Base-by-base conservation (phyloP, 768 basidiomycete species). In the Naematelia encephala region DNA sequence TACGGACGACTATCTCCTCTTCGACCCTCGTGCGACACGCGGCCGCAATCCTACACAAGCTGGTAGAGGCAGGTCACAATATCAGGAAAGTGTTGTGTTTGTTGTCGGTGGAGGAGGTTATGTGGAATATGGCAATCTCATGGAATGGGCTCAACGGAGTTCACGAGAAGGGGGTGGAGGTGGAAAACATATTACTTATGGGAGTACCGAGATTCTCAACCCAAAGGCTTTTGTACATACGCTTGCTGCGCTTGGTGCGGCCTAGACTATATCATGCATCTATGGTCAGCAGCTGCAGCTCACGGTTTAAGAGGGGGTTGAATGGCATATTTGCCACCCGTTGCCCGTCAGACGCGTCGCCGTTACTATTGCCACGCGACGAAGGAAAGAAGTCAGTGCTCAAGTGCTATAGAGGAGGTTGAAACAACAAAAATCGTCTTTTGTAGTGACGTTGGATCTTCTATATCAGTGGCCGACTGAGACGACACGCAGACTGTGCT, bases 91-190 rank as follows among this genome's bases (percentile, higher is more conserved):
- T 13, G 84, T 90, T 70, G 87, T 99, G 2, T 99, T 99, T 67
- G 81, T 97, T 27, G 93, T 99, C 2, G 96, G 96, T 5, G 96
- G 96, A 1, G 96, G 92, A 3, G 89, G 92, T 14, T 94, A 97
- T 70, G 91, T 98, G 52, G 96, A 99, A 79, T 97, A 93, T 67
- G 91, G 92, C 3, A 98, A 98, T 75, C 78, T 99, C 59, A 86
- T 88, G 76, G 94, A 98, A 77, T 96, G 93, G 91, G 89, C 90
- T 2, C 79, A 77, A 53, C 58, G 70, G 56, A 57, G 59, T 43
- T 56, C 57, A 39, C 56, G 59, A 42, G 74, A 63, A 16, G 68
- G 69, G 11, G 73, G 64, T 19, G 73, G 65, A 29, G 72, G 70
- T 14, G 90, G 89, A 13, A 90, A 91, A 78, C 81, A 84, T 62